These are phyloP conservation scores for Hymenotorrendiella dingleyae DNA, from an alignment of 2,329 filamentous ascomycete genomes.

Conservation along the genomic window DNA sequence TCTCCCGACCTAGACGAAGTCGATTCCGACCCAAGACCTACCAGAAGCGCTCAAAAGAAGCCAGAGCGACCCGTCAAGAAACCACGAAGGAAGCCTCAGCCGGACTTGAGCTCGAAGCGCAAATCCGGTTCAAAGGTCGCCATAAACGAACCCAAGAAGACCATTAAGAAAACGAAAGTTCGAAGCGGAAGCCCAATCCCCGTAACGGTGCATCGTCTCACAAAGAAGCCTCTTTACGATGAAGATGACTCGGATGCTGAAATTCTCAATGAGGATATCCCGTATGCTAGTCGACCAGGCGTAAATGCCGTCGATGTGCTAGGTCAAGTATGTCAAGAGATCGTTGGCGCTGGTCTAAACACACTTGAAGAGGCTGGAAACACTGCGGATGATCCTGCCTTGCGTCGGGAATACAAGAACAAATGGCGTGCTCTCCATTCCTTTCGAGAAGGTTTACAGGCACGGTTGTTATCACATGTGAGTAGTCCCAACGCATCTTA, in stretches of 20 bases:
- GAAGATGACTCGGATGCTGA: slow-evolving; percentile 39
- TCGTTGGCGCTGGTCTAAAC: slow-evolving; percentile 45
- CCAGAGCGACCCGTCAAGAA: slow-evolving; percentile 6
- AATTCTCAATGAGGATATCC: slow-evolving; percentile 45
- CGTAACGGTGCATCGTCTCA: slow-evolving; percentile 57
- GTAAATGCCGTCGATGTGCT: slow-evolving; percentile 60
- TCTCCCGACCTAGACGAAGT: slow-evolving; percentile 36
- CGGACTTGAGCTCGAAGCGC: slow-evolving; percentile 20
- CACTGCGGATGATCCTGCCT: slow-evolving; percentile 39
- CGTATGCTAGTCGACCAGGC: slow-evolving; percentile 46
- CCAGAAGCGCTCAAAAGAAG: slow-evolving; percentile 15
- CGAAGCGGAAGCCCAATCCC: slow-evolving; percentile 43
- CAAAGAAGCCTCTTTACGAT: slow-evolving; percentile 37
- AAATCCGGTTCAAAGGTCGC: slow-evolving; percentile 25
- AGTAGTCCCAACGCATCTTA: slow-evolving; percentile 26
- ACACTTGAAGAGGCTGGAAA: slow-evolving; percentile 40
- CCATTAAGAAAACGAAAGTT: slow-evolving; percentile 22
- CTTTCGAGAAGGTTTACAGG: slow-evolving; percentile 51
- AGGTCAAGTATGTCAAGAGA: slow-evolving; percentile 54
- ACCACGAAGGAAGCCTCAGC: slow-evolving; percentile 5
- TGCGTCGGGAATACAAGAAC: slow-evolving; percentile 47
- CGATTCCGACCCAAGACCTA: slow-evolving; percentile 27
- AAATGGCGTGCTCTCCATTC: slow-evolving; percentile 52
- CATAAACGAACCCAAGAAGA: slow-evolving; percentile 22
- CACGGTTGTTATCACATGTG: slow-evolving; percentile 53